Evolutionary conservation across 176 grass and related monocot genomes (phyloP), one percentile per base, ranked within the genome.

Genomic region (Paspalum vaginatum): DNA sequence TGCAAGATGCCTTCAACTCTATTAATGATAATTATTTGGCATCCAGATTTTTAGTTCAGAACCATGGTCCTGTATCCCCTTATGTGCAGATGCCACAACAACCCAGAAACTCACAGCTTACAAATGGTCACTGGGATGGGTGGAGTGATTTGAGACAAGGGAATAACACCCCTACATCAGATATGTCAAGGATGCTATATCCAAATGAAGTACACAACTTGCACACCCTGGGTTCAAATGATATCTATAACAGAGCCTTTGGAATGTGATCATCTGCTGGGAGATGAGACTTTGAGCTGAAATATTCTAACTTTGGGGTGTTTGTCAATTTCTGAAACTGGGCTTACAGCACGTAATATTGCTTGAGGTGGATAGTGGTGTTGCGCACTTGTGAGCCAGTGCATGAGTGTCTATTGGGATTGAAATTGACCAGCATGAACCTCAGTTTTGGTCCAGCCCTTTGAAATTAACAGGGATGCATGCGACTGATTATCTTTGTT

Each of bases 191-290:
- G 77, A 93, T 74, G 68, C 66, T 85, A 56, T 93, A 93, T 82
- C 77, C 88, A 79, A 88, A 22, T 78, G 91, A 93, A 79, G 84
- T 75, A 18, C 80, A 83, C 70, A 89, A 61, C 74, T 87, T 93
- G 61, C 94, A 91, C 68, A 80, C 91, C 60, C 64, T 87, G 32
- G 79, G 88, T 67, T 80, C 84, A 64, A 86, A 80, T 73, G 86
- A 91, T 91, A 17, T 97, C 16, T 93, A 87, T 79, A 91, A 91
- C 88, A 93, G 81, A 79, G 84, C 91, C 79, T 97, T 93, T 82
- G 88, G 94, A 86, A 75, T 97, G 74, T 97, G 60, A 87, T 83
- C 76, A 53, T 75, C 77, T 71, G 61, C 12, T 69, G 22, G 52
- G 50, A 56, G 21, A 68, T 76, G 73, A 4, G 17, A 56, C 20